These are phyloP conservation scores for Kodamaea fungicola DNA, from an alignment of 1,139 yeast species.

Conservation along the genomic window DNA sequence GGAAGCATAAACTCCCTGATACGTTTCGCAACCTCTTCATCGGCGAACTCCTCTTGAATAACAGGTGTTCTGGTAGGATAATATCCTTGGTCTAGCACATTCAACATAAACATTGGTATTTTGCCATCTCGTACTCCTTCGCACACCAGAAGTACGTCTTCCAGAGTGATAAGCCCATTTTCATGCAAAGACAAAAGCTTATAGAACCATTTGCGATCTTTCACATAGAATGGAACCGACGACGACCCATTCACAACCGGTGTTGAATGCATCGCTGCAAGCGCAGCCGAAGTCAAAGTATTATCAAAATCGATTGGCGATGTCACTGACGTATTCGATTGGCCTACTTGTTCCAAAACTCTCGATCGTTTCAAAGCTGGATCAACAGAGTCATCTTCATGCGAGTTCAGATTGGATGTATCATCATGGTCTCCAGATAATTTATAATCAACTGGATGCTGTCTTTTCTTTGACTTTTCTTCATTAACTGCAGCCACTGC, in stretches of 20 bases:
- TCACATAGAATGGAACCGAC: conserved; percentile 28
- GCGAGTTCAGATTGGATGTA: conserved; percentile 7
- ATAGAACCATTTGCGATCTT: conserved; percentile 42
- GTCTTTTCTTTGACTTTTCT: conserved; percentile 14
- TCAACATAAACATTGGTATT: conserved; percentile 38
- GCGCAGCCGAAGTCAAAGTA: conserved; percentile 31
- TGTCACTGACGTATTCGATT: conserved; percentile 8
- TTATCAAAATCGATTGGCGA: conserved; percentile 26
- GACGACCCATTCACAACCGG: conserved; percentile 23
- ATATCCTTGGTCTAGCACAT: conserved; percentile 35
- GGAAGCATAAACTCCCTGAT: conserved; percentile 38
- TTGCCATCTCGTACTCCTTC: conserved; percentile 42
- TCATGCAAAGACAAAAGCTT: conserved; percentile 31
- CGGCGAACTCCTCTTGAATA: conserved; percentile 22
- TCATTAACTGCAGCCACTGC: not conserved
- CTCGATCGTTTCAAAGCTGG: conserved; percentile 29
- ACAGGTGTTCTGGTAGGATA: conserved; percentile 22
- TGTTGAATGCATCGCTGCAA: conserved; percentile 35
- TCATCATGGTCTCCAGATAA: conserved; percentile 9
- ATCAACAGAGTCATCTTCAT: conserved; percentile 27
- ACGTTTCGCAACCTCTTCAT: conserved; percentile 33
- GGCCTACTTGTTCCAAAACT: conserved; percentile 7
- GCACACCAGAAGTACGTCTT: conserved; percentile 34
- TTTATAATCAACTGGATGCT: conserved; percentile 11
- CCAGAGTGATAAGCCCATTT: conserved; percentile 24